phyloP scores from a whole-genome alignment of 768 basidiomycete genomes.

The Agaricus blazei region DNA sequence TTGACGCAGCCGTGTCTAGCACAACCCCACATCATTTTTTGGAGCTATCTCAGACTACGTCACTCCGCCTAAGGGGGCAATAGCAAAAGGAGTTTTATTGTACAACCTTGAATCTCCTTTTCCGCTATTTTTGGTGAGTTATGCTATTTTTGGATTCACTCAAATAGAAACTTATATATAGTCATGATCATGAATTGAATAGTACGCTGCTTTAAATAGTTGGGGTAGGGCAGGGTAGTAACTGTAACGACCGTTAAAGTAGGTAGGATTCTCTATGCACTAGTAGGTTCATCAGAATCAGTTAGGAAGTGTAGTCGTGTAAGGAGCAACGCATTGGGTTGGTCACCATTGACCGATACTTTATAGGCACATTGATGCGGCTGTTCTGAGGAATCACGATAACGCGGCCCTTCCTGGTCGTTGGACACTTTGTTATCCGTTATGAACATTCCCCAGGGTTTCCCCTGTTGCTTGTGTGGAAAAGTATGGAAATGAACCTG shows the following conservation, averaged over 20 bases:
- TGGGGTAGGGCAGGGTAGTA: background rate
- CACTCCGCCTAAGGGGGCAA: too few relatives aligned
- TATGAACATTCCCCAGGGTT: constrained; percentile 73
- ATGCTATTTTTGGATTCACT: too few relatives aligned
- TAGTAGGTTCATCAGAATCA: constrained; percentile 6
- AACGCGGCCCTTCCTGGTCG: constrained; percentile 17
- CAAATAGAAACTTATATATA: too few relatives aligned
- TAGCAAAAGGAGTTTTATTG: too few relatives aligned
- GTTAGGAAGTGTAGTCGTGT: constrained; percentile 12
- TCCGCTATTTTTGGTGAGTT: too few relatives aligned
- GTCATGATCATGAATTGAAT: too few relatives aligned
- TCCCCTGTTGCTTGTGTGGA: constrained; percentile 37
- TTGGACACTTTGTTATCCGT: constrained; percentile 43
- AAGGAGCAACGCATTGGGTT: constrained; percentile 13
- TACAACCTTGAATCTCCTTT: too few relatives aligned
- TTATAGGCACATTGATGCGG: constrained; percentile 8
- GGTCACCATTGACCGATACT: constrained; percentile 10
- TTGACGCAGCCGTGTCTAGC: too few relatives aligned
- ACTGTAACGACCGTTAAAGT: background rate
- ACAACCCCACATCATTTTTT: too few relatives aligned
- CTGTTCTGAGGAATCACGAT: constrained; percentile 1
- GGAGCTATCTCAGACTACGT: too few relatives aligned
- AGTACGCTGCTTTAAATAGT: background rate
- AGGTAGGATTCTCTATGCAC: background rate
- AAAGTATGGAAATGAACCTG: constrained; percentile 72